Base-by-base conservation (phyloP, 179 eudicot species). In the Gypsophila paniculata region DNA sequence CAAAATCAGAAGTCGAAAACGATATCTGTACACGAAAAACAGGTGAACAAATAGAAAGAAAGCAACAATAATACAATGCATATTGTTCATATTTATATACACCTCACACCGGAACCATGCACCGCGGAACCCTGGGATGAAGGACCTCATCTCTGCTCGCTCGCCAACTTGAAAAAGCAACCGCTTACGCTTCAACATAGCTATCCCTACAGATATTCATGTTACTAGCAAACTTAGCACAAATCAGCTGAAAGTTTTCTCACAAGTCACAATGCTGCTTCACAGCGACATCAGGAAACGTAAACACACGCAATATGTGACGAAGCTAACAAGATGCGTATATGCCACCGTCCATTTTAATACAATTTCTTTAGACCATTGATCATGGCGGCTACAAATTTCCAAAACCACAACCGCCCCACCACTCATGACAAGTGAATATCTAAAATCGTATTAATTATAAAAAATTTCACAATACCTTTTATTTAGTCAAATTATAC, bases 61-160 rank as follows among this genome's bases (percentile, higher is more conserved):
- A 5, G 10, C 51, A 64, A 64, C 68, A 64, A 61, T 11, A 14
- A 6, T 21, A n/a, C n/a, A 19, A 21, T 17, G 5, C 9, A 36
- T 66, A 36, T 34, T 8, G 36, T 25, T 65, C 19, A 42, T 8
- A 51, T 29, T 29, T 2, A 6, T 0, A 8, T 36, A 46, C 84
- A 89, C 91, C 91, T 87, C 85, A 79, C 91, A 85, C 23, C 86
- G 85, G 59, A 87, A 89, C 95, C 91, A 89, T 25, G 91, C 90
- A 71, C 95, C 85, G 39, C 91, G 88, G 72, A 44, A 89, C 14
- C 91, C 95, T 1, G 18, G 1, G 62, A 29, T 62, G 68, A 83
- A 89, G 68, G 86, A 75, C 78, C 79, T 85, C 32, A 84, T 70
- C 77, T 89, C 95, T 36, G 86, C 88, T 73, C 76, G 22, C 58